These are phyloP conservation scores for Epichloe baconii DNA, from an alignment of 2,329 filamentous ascomycete genomes.

Conservation along the genomic window DNA sequence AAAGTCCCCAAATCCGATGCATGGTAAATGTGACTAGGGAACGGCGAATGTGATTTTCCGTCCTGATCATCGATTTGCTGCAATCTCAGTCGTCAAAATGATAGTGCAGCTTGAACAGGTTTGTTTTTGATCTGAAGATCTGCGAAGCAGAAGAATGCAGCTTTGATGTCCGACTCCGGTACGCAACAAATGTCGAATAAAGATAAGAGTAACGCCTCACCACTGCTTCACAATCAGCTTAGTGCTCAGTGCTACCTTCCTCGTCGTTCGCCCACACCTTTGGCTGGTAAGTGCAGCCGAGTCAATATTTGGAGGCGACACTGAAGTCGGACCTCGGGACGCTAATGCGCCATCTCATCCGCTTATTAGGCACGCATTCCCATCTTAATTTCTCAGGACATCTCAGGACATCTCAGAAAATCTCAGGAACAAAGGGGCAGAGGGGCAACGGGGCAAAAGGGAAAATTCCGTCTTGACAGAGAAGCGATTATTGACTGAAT, in stretches of 20 bases:
- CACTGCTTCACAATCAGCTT: too few species aligned
- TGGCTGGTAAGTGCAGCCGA: not conserved
- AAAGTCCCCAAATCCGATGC: not conserved
- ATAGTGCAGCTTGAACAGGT: not conserved
- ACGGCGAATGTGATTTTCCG: not conserved
- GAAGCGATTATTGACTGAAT: conserved; percentile 18
- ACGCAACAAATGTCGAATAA: too few species aligned
- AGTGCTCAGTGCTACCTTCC: not conserved
- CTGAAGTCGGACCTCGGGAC: too few species aligned
- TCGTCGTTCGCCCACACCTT: too few species aligned
- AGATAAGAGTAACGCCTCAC: too few species aligned
- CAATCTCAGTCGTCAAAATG: not conserved
- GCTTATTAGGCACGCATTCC: not conserved
- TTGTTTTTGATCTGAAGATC: not conserved
- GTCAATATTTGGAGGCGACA: not conserved
- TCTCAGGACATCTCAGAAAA: not conserved
- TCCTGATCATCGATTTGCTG: not conserved
- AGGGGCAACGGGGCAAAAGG: not conserved
- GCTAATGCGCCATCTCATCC: not conserved
- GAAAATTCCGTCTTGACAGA: conserved; percentile 3
- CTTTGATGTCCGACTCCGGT: too few species aligned
- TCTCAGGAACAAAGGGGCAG: not conserved
- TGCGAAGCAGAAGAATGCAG: too few species aligned
- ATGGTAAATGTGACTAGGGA: not conserved
- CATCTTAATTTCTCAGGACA: not conserved